phyloP scores from a whole-genome alignment of 148 eudicot species.

The Rhododendron vialii region DNA sequence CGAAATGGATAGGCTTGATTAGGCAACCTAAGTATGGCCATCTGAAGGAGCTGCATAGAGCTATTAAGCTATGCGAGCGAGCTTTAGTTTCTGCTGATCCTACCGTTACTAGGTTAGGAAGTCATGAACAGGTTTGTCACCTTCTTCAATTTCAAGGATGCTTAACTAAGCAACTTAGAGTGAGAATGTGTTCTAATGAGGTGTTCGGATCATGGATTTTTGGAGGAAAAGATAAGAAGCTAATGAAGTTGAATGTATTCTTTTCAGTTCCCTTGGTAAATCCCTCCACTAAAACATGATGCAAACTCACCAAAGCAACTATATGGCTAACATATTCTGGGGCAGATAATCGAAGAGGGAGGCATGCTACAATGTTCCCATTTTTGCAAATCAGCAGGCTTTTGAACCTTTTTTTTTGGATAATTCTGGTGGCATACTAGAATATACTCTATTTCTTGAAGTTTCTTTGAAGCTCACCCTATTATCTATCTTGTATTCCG shows the following conservation, averaged over 20 bases:
- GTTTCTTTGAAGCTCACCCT: not conserved
- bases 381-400: too few relatives aligned
- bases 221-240: not conserved
- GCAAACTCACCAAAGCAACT: not conserved
- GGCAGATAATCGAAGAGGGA: not conserved
- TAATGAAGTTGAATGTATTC: not conserved
- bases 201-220: not conserved
- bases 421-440: not conserved
- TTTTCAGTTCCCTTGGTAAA: not conserved
- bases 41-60: constrained; percentile 80
- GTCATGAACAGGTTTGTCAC: constrained; percentile 38
- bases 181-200: not conserved
- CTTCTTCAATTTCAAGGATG: constrained; percentile 3
- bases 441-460: not conserved
- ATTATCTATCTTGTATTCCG: not conserved
- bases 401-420: not conserved
- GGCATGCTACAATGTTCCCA: not conserved
- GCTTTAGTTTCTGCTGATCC: constrained; percentile 86
- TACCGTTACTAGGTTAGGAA: constrained; percentile 31
- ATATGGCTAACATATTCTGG: not conserved
- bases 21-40: constrained; percentile 92
- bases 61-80: constrained; percentile 65
- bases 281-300: not conserved
- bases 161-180: not conserved
- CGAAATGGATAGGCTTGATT: constrained; percentile 49